These are phyloP conservation scores for Cladophialophora exuberans DNA, from an alignment of 2,329 filamentous ascomycete genomes.

Conservation along the genomic window DNA sequence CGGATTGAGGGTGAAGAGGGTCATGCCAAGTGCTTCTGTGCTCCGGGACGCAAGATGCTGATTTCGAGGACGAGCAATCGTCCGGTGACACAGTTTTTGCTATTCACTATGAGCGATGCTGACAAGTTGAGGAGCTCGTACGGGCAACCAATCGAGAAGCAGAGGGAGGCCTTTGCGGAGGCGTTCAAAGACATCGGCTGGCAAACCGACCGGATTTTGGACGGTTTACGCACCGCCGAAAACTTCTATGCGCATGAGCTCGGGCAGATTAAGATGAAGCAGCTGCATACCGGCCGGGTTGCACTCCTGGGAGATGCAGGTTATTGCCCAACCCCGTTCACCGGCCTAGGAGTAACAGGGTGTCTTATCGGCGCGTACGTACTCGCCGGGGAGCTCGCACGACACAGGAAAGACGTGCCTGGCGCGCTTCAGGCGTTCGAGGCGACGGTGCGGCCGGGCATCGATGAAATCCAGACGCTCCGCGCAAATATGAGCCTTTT, in stretches of 20 bases:
- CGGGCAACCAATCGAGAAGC: background rate
- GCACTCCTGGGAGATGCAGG: background rate
- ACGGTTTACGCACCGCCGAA: background rate
- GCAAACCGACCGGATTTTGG: background rate
- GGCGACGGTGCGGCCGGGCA: background rate
- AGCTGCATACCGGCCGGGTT: background rate
- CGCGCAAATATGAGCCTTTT: background rate
- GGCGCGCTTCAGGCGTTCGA: background rate
- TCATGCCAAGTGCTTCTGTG: background rate
- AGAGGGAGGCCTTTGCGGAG: background rate
- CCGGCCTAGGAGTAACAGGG: background rate
- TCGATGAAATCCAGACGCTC: background rate
- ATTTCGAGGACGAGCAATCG: background rate
- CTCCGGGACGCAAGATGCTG: background rate
- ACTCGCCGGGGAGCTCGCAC: background rate
- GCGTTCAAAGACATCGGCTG: background rate
- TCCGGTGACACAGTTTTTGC: background rate
- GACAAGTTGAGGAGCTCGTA: background rate
- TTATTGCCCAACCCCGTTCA: background rate
- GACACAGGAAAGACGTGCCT: background rate
- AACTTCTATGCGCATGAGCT: background rate
- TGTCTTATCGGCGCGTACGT: background rate
- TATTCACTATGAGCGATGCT: background rate
- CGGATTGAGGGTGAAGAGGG: background rate
- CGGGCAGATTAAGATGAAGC: background rate